Evolutionary conservation across 1,284 basidiomycete species (phyloP), one percentile per base, ranked within the genome.

Genomic region (Coniferiporia weirii): DNA sequence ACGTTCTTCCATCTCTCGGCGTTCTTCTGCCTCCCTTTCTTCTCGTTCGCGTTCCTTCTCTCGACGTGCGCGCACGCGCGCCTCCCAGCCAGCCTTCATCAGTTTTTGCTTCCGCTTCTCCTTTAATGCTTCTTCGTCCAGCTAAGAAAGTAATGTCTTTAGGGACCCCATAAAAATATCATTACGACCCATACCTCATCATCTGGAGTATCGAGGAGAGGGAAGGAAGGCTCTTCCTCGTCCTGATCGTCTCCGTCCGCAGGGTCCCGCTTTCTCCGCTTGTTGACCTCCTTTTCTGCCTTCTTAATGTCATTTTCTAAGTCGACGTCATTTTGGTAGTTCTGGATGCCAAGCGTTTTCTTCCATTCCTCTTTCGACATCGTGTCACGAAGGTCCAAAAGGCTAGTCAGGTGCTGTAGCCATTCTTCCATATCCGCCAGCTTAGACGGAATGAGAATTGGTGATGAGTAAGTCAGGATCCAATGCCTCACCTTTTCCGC

Each of bases 21-120:
- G 77, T 64, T 88, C 86, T 62, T 88, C 85, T 8, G 85, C 83
- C 53, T 87, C 88, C 63, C 85, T 82, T 60, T 91, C 85, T 66
- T 89, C 87, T 55, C 79, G 81, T 71, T 93, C 93, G 27, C 84
- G 83, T 67, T 93, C 90, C 66, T 98, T 98, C 71, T 99, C 96
- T 38, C 87, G 87, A 64, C 92, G 85, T 0, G 85, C 83, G 6
- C 94, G 85, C 52, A 87, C 82, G 10, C 97, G 87, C 0, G 96
- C 95, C 60, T 99, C 97, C 73, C 91, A 95, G 0, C 93, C 94
- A 0, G 95, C 94, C 73, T 98, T 99, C 77, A 97, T 79, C 40
- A 99, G 78, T 62, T 87, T 89, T 72, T 99, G 97, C 66, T 89
- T 91, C 67, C 89, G 87, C 76, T 99, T 99, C 73, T 99, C 97